These are phyloP conservation scores for Cladorrhinum samala DNA, from an alignment of 495 filamentous ascomycete species.

Conservation along the genomic window DNA sequence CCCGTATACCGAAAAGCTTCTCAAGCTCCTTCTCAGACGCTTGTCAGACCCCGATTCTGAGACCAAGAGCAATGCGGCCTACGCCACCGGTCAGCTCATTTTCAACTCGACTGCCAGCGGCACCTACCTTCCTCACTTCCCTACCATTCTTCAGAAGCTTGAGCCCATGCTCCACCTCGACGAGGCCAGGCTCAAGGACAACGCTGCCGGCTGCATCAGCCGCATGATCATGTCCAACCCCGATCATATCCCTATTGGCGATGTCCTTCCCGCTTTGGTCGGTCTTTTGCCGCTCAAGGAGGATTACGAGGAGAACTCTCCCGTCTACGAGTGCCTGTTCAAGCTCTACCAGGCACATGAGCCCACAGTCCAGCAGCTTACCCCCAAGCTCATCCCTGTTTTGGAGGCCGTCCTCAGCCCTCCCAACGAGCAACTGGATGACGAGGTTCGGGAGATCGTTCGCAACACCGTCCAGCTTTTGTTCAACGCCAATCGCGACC, in stretches of 20 bases:
- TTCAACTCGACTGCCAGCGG: slow-evolving; percentile 67
- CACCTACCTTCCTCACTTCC: slow-evolving; percentile 65
- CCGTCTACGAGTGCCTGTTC: slow-evolving; percentile 81
- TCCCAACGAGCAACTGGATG: slow-evolving; percentile 77
- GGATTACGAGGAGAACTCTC: slow-evolving; percentile 94
- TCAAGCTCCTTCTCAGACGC: slow-evolving; percentile 80
- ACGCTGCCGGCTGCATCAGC: slow-evolving; percentile 85
- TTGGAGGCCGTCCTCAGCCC: slow-evolving; percentile 74
- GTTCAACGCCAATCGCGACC: too few relatives aligned
- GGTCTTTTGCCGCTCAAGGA: slow-evolving; percentile 80
- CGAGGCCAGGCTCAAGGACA: slow-evolving; percentile 78
- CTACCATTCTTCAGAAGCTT: slow-evolving; percentile 70
- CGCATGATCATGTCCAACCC: slow-evolving; percentile 86
- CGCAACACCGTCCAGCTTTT: slow-evolving; percentile 18
- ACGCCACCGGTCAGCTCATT: slow-evolving; percentile 77
- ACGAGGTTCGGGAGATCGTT: slow-evolving; percentile 58
- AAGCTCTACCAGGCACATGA: slow-evolving; percentile 74
- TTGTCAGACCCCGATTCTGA: slow-evolving; percentile 85
- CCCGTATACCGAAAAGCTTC: slow-evolving; percentile 64
- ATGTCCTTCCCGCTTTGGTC: slow-evolving; percentile 76
- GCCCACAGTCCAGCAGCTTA: slow-evolving; percentile 66
- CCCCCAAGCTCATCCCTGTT: slow-evolving; percentile 68
- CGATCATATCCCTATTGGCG: slow-evolving; percentile 66
- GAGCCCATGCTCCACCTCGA: slow-evolving; percentile 74
- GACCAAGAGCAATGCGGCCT: slow-evolving; percentile 91